Percentiles rank a stretch among this genome's conserved stretches.
Evolutionary conservation across 768 basidiomycete species (phyloP).

Genomic region (Macrolepiota dolichaula): DNA sequence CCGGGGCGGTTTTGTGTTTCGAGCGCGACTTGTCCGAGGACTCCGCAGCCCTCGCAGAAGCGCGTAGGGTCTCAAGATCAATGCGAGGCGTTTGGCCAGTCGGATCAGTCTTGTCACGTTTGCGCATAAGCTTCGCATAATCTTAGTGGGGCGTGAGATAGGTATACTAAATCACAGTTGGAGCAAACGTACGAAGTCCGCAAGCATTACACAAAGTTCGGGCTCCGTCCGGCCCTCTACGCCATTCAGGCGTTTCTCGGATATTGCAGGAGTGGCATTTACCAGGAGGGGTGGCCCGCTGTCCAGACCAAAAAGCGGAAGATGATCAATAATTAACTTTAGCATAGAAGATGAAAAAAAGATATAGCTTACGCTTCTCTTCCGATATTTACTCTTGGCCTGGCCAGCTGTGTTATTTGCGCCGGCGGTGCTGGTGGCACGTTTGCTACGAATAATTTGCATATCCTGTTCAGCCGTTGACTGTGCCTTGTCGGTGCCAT

Average conservation of each 20-base stretch:
- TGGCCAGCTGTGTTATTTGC: constrained; percentile 46
- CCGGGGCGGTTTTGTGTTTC: constrained; percentile 15
- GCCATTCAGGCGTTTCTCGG: constrained; percentile 86
- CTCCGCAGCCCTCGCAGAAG: constrained; percentile 63
- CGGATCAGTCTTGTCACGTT: constrained; percentile 63
- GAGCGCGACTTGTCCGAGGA: constrained; percentile 14
- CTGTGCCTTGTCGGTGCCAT: constrained; percentile 33
- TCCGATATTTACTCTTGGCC: constrained; percentile 79
- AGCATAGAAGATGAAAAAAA: constrained; percentile 10
- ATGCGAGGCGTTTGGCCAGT: constrained; percentile 58
- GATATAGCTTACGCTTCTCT: constrained; percentile 68
- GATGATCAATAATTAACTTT: constrained; percentile 17
- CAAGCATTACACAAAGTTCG: constrained; percentile 84
- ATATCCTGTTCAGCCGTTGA: constrained; percentile 80
- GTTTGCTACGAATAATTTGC: constrained; percentile 80
- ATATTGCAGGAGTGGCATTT: constrained; percentile 89
- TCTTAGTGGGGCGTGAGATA: constrained; percentile 36
- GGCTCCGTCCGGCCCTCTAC: constrained; percentile 81
- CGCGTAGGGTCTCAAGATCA: constrained; percentile 74
- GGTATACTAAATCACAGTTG: not conserved
- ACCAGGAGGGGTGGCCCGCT: constrained; percentile 84
- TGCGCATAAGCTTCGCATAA: constrained; percentile 81
- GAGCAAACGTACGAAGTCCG: constrained; percentile 64
- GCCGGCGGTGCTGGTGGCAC: constrained; percentile 67
- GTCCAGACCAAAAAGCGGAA: constrained; percentile 31